Evolutionary conservation across 306 rosid species (phyloP), one percentile per base, ranked within the genome.

Genomic region (Adenanthera pavonina): DNA sequence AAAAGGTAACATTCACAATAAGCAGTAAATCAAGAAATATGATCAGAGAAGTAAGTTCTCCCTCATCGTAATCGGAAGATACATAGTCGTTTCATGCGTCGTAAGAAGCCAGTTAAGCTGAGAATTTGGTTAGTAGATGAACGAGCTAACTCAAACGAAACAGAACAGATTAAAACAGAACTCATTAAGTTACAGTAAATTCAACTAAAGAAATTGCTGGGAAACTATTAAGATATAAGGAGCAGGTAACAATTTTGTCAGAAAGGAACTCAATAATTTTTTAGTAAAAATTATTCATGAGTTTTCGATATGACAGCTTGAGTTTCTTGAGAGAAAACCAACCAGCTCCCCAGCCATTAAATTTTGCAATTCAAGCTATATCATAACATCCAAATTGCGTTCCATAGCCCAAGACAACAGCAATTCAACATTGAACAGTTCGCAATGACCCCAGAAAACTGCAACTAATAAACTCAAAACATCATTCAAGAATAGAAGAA

Each of bases 1-100:
- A 40, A 69, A 66, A 8, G 34, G 7, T 10, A 54, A 38, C 6
- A n/a, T 74, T 56, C 33, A 59, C 35, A 25, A 78, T 69, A 53
- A 69, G 76, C 38, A 78, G 51, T 38, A 36, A 36, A 67, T 67
- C 35, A 19, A 36, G 41, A 54, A 62, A 77, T 7, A 47, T 30
- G n/a, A 10, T 15, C 15, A 47, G 25, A 64, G 47, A 36, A 9
- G 13, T 64, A 34, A 48, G 17, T 77, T n/a, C 49, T 65, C 67
- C 10, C 64, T 40, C 52, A 35, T 12, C 40, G 41, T 17, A 11
- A 14, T 35, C 11, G 54, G 49, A 66, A 33, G 46, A 78, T 66
- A 19, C n/a, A 35, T 30, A 49, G 20, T 71, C 16, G 52, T 72
- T 30, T 35, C 78, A 53, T 12, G 35, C 2, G 34, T 41, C 6